These are phyloP conservation scores for Ogataea henricii DNA, from an alignment of 805 yeast genomes.

Conservation along the genomic window DNA sequence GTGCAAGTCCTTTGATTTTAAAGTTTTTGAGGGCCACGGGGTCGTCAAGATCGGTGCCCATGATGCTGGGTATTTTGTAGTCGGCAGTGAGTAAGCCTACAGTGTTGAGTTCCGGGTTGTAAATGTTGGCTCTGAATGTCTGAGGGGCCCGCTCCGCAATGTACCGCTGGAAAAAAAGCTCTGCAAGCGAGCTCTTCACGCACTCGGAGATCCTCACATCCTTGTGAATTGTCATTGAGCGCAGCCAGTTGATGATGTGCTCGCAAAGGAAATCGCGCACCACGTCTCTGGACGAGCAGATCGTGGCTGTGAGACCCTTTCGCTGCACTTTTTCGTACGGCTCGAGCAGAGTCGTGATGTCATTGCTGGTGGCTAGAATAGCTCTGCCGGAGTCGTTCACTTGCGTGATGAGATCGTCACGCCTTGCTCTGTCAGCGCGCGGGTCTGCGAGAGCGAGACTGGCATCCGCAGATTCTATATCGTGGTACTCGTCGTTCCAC, in stretches of 20 bases:
- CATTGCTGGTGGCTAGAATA: conserved; percentile 40
- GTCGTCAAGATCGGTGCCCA: conserved; percentile 33
- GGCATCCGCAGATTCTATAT: conserved; percentile 39
- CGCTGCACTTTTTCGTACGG: conserved; percentile 17
- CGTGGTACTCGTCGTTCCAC: conserved; percentile 83
- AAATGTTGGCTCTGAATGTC: conserved; percentile 14
- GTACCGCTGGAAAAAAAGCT: conserved; percentile 41
- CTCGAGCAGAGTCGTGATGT: conserved; percentile 21
- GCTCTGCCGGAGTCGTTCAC: conserved; percentile 56
- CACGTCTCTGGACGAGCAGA: conserved; percentile 52
- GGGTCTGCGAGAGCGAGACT: conserved; percentile 23
- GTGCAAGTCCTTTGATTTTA: conserved; percentile 14
- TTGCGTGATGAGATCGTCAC: conserved; percentile 37
- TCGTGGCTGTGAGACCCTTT: conserved; percentile 57
- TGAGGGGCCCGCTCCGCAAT: conserved; percentile 38
- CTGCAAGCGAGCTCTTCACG: conserved; percentile 46
- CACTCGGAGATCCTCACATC: conserved; percentile 39
- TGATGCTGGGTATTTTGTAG: conserved; percentile 38
- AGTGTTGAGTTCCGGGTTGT: conserved; percentile 24
- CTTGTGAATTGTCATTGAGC: conserved; percentile 41
- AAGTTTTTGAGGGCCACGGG: conserved; percentile 28
- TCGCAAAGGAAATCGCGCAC: conserved; percentile 49
- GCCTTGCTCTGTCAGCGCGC: conserved; percentile 4
- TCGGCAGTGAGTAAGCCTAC: conserved; percentile 38
- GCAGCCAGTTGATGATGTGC: conserved; percentile 53